Base-by-base conservation (phyloP, 2,329 filamentous ascomycete species). In the Phyllosticta citriasiana region DNA sequence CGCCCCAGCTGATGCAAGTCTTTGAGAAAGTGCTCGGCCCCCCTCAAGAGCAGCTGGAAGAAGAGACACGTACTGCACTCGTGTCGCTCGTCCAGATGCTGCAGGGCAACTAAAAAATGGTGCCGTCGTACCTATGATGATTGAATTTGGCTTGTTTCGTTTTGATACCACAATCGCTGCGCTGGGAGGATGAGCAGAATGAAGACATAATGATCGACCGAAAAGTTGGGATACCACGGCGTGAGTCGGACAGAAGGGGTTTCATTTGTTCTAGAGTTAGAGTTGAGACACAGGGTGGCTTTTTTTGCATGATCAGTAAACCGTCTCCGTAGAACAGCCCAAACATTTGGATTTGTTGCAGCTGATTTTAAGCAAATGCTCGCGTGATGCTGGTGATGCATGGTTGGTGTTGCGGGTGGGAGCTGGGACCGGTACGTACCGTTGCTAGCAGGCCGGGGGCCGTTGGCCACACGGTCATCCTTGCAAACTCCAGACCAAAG, bases 41-140 rank as follows among this genome's bases (percentile, higher is more conserved):
- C 55, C 88, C 88, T 1, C 82, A 88, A 73, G 88, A 89, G 63
- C 89, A 94, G 78, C 80, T 94, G 52, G 86, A 88, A 68, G 80
- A 83, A 8, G 85, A 88, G 76, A 91, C 87, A 9, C 83, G 88
- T 63, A 76, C 79, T 64, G 79, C 87, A 68, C 79, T 93, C 53
- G 78, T 84, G 67, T 81, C 85, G 71, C 82, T 88, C 59, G 86
- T 89, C 57, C 73, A 77, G 67, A 80, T 77, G 65, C 67, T 80
- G 65, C 73, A 75, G 64, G 75, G 73, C 65, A 72, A 73, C 60
- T 63, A 53, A 57, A 56, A 6, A 12, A 50, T 14, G 19, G 53
- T 40, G 56, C 51, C 33, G 19, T 47, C 12, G 19, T 55, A 25
- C 54, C 53, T 25, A 58, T 58, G 52, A 62, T 53, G 60, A 40